Evolutionary conservation across 1,284 basidiomycete genomes (phyloP), one percentile per base, ranked within the genome.

Genomic region (Pyrrhoderma lamaoense): DNA sequence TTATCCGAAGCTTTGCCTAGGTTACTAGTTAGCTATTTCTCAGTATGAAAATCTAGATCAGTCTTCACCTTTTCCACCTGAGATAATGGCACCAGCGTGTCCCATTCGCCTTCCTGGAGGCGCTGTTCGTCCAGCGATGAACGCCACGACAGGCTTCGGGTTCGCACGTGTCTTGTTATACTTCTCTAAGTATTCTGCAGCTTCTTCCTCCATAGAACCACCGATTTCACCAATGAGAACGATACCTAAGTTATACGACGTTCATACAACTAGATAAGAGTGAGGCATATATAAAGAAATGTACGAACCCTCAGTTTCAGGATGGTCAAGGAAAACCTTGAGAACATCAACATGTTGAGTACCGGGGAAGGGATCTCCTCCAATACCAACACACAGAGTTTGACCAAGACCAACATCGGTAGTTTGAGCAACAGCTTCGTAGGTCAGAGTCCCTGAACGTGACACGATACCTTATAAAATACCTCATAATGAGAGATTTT

Each of bases 211-310:
- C 94, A 98, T 99, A 16, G 89, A 87, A 23, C 96, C 96, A 61
- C 96, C 96, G 63, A 99, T 99, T 71, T 99, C 96, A 60, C 96
- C 96, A 62, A 99, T 99, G 60, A 99, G 76, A 52, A 99, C 95
- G 59, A 99, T 94, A 62, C 91, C 91, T 84, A 13, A 21, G 16
- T n/a, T 45, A 35, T 31, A n/a, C n/a, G n/a, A 51, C 42, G 21
- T 5, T 36, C n/a, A 14, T 49, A 19, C 48, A 21, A 9, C 3
- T 19, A 25, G 35, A 11, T 14, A 18, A n/a, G 14, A 5, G 16
- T 21, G 2, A n/a, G 37, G 13, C 25, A 21, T 45, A 31, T n/a
- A 11, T 18, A 18, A n/a, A 16, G n/a, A 7, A 5, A 9, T 13
- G 11, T 21, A 52, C 62, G 25, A 55, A 86, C 93, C 93, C 72